A percentile compares a stretch with the other conserved stretches of the same genome.
Conservation (phyloP, 768 basidiomycete genomes). For the Suillus occidentalis region DNA sequence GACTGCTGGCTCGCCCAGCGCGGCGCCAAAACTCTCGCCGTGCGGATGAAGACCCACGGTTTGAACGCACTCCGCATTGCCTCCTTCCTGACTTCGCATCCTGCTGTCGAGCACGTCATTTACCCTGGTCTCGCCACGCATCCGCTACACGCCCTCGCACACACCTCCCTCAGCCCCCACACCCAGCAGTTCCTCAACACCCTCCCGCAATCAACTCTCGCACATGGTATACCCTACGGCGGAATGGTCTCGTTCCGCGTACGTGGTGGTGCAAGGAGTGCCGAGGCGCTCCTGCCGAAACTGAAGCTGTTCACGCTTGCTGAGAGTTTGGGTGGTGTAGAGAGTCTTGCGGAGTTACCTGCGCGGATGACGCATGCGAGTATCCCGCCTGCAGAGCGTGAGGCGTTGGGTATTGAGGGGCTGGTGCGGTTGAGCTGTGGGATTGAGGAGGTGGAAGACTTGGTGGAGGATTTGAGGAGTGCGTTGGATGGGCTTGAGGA, state of each 20-base stretch:
- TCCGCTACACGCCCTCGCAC: slow-evolving; percentile 65
- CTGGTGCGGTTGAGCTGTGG: slow-evolving; percentile 83
- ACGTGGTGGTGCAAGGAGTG: slow-evolving; percentile 48
- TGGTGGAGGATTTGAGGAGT: slow-evolving; percentile 41
- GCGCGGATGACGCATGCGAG: slow-evolving; percentile 87
- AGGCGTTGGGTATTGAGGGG: slow-evolving; percentile 72
- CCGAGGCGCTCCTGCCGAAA: slow-evolving; percentile 66
- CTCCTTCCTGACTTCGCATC: slow-evolving; percentile 49
- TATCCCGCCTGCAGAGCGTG: slow-evolving; percentile 68
- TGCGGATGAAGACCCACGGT: slow-evolving; percentile 88
- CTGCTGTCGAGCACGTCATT: slow-evolving; percentile 74
- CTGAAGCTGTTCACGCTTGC: slow-evolving; percentile 77
- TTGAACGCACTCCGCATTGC: slow-evolving; percentile 80
- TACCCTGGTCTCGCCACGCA: slow-evolving; percentile 81
- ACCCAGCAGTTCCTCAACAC: slow-evolving; percentile 62
- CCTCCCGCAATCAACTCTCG: slow-evolving; percentile 31
- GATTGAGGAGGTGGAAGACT: slow-evolving; percentile 83
- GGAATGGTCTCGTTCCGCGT: slow-evolving; percentile 85
- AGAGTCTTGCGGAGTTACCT: slow-evolving; percentile 87
- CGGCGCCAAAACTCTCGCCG: slow-evolving; percentile 86
- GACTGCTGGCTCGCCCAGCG: slow-evolving; percentile 91
- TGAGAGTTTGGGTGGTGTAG: slow-evolving; percentile 89
- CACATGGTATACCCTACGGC: slow-evolving; percentile 56
- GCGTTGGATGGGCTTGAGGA: slow-evolving; percentile 64
- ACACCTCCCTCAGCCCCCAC: slow-evolving; percentile 61